These are phyloP conservation scores for Russula virescens DNA, from an alignment of 768 basidiomycete species.

Conservation along the genomic window DNA sequence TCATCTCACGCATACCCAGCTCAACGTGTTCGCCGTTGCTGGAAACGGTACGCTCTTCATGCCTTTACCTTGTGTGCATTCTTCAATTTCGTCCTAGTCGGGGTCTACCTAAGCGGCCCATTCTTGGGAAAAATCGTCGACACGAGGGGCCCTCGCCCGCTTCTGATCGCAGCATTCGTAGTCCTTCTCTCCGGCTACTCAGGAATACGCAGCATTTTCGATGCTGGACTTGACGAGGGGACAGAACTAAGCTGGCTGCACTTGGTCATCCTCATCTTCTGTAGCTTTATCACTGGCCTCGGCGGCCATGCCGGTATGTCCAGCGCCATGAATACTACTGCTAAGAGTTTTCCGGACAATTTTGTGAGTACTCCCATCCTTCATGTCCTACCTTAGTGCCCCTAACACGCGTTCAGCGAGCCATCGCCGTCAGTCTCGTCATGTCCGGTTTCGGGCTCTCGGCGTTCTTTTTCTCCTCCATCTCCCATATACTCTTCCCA, in stretches of 20 bases:
- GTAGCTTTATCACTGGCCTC: conserved; percentile 65
- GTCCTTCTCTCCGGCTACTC: conserved; percentile 66
- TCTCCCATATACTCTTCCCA: conserved; percentile 66
- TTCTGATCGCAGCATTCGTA: conserved; percentile 53
- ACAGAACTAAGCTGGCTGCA: conserved; percentile 34
- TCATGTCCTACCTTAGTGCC: background rate
- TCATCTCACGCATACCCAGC: conserved; percentile 67
- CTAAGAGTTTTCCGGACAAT: conserved; percentile 72
- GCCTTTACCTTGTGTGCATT: background rate
- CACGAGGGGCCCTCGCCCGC: conserved; percentile 59
- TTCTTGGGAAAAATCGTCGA: conserved; percentile 79
- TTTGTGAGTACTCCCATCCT: conserved; percentile 41
- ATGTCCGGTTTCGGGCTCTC: conserved; percentile 49
- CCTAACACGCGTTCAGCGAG: conserved; percentile 45
- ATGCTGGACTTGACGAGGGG: conserved; percentile 37
- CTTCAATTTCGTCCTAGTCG: conserved; percentile 41
- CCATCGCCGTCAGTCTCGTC: conserved; percentile 43
- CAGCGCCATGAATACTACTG: conserved; percentile 73
- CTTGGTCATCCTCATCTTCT: conserved; percentile 52
- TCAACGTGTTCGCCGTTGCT: conserved; percentile 77
- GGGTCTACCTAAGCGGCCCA: conserved; percentile 72
- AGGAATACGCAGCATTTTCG: conserved; percentile 65
- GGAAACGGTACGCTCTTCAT: conserved; percentile 53
- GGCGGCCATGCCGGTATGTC: conserved; percentile 71
- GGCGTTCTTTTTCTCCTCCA: conserved; percentile 80